Conservation (phyloP, 2,329 filamentous ascomycete species). For the Nemania bipapillata region DNA sequence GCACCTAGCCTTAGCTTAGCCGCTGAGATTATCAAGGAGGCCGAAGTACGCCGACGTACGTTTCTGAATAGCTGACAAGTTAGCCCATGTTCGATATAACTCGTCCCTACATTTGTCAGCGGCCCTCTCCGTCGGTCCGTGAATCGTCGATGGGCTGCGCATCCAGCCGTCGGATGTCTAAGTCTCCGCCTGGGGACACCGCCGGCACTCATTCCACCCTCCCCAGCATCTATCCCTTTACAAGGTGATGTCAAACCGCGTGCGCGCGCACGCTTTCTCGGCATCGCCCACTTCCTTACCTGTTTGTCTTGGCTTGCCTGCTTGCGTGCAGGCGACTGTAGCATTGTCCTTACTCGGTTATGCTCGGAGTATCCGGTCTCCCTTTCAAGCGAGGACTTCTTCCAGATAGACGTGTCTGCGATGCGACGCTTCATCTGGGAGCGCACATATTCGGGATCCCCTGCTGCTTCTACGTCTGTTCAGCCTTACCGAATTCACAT, state of each 20-base stretch:
- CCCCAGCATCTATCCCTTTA: conserved; percentile 8
- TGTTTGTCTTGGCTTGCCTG: conserved; percentile 29
- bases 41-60: conserved; percentile 75
- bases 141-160: conserved; percentile 20
- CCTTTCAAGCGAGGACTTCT: conserved; percentile 46
- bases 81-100: conserved; percentile 34
- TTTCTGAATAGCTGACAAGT: conserved; percentile 64
- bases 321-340: conserved; percentile 36
- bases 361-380: conserved; percentile 40
- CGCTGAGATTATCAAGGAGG: conserved; percentile 83
- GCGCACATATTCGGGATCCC: conserved; percentile 17
- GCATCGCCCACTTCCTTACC: conserved; percentile 20
- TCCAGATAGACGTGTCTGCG: conserved; percentile 45
- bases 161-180: conserved; percentile 29
- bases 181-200: conserved; percentile 19
- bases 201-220: conserved; percentile 15
- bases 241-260: conserved; percentile 21
- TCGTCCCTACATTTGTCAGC: conserved; percentile 27
- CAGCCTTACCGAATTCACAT: conserved; percentile 44
- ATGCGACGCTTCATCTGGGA: conserved; percentile 44
- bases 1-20: conserved; percentile 79
- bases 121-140: conserved; percentile 24
- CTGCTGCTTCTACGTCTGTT: conserved; percentile 34
- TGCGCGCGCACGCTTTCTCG: conserved; percentile 22
- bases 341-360: conserved; percentile 40